Evolutionary conservation across 2,329 filamentous ascomycete genomes (phyloP).

Genomic region (Diplocarpon mali): DNA sequence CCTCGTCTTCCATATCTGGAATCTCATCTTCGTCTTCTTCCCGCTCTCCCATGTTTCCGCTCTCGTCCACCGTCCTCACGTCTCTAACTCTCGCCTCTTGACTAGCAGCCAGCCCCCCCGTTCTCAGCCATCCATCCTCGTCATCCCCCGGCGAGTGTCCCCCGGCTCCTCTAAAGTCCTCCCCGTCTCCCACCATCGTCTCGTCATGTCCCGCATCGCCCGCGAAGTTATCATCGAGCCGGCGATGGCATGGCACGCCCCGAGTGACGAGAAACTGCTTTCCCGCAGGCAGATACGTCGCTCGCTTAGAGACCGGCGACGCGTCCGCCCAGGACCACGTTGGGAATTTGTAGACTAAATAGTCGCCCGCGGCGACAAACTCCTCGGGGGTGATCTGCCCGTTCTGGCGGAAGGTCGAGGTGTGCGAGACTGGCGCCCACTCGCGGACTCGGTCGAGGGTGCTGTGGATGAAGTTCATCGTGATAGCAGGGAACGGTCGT

Average conservation of each 20-base stretch:
- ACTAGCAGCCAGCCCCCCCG: slow-evolving; percentile 65
- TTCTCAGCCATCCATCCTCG: slow-evolving; percentile 86
- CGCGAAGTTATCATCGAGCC: slow-evolving; percentile 87
- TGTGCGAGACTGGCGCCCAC: slow-evolving; percentile 80
- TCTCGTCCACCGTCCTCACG: slow-evolving; percentile 80
- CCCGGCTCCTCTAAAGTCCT: slow-evolving; percentile 43
- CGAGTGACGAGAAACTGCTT: slow-evolving; percentile 96
- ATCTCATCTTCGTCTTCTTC: slow-evolving; percentile 72
- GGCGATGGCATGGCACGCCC: slow-evolving; percentile 84
- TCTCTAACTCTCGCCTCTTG: slow-evolving; percentile 69
- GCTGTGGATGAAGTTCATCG: slow-evolving; percentile 85
- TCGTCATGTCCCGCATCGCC: slow-evolving; percentile 80
- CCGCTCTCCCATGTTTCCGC: slow-evolving; percentile 71
- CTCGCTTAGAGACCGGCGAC: slow-evolving; percentile 67
- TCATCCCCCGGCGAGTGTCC: slow-evolving; percentile 42
- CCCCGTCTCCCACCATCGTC: slow-evolving; percentile 71
- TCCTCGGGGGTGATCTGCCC: slow-evolving; percentile 96
- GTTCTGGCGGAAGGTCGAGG: slow-evolving; percentile 84
- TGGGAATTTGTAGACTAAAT: slow-evolving; percentile 97
- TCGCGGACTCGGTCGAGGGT: slow-evolving; percentile 88
- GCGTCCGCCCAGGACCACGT: slow-evolving; percentile 96
- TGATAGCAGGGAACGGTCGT: slow-evolving; percentile 11
- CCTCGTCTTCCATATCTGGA: slow-evolving; percentile 96
- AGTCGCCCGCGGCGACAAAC: slow-evolving; percentile 91
- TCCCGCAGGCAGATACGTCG: slow-evolving; percentile 67